Conservation (phyloP, 345 rosid species). For the Raphanus raphanistrum region DNA sequence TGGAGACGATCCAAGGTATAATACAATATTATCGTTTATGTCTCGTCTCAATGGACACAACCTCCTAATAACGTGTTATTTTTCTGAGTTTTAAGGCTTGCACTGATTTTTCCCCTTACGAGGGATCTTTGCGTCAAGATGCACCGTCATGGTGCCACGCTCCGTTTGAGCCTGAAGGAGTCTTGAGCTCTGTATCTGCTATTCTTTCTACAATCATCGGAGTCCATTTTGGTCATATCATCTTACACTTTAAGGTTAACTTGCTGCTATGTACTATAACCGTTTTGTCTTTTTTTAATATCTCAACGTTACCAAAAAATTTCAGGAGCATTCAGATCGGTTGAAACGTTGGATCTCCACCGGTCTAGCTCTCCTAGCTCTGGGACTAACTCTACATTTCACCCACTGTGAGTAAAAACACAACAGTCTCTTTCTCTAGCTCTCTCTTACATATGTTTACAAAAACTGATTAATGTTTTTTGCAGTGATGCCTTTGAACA, state of each 20-base stretch:
- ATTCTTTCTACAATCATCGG: constrained; percentile 76
- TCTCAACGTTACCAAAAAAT: not conserved
- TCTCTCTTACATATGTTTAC: no score
- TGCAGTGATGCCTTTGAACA: constrained; percentile 78
- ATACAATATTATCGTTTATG: not conserved
- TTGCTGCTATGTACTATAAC: not conserved
- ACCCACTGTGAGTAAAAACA: constrained; percentile 54
- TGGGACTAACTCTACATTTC: constrained; percentile 70
- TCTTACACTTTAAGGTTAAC: constrained; percentile 64
- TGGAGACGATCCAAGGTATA: constrained; percentile 88
- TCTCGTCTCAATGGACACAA: not conserved
- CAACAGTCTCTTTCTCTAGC: no score
- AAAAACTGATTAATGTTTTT: constrained; percentile 6
- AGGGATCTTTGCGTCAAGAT: constrained; percentile 50
- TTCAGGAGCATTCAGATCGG: constrained; percentile 64
- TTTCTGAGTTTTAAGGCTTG: constrained; percentile 61
- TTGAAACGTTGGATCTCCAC: constrained; percentile 69
- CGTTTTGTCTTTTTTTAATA: not conserved
- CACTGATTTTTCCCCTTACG: constrained; percentile 62
- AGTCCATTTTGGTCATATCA: constrained; percentile 83
- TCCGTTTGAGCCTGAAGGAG: constrained; percentile 95
- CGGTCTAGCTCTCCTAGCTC: constrained; percentile 57
- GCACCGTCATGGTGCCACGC: constrained; percentile 92
- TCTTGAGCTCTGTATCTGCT: constrained; percentile 77
- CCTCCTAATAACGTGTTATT: not conserved